Conservation (phyloP, 1,284 basidiomycete species). For the Prillingera fragicola region DNA sequence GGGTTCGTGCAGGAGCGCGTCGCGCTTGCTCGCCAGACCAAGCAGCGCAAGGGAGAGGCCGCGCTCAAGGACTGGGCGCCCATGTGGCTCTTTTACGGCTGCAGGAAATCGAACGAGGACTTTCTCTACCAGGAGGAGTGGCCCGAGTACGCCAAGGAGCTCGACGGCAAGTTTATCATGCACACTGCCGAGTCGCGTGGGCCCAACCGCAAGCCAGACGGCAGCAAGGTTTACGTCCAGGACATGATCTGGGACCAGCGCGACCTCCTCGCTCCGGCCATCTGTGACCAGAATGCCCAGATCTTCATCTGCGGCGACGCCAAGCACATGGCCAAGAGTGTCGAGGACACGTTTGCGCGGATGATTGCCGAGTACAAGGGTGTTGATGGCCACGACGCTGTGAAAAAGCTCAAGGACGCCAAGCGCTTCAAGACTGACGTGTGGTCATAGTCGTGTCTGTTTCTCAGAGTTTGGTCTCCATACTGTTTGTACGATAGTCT, state of each 20-base stretch:
- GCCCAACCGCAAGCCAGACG: constrained; percentile 69
- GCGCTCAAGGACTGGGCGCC: constrained; percentile 91
- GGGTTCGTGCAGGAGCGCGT: constrained; percentile 97
- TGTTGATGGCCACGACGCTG: constrained; percentile 78
- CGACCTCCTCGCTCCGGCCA: constrained; percentile 73
- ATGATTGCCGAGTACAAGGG: constrained; percentile 96
- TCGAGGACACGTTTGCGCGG: constrained; percentile 76
- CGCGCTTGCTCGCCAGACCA: constrained; percentile 83
- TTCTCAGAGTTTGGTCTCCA: no score
- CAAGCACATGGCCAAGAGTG: constrained; percentile 89
- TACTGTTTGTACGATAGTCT: no score
- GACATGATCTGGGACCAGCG: constrained; percentile 81
- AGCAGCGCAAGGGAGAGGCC: constrained; percentile 83
- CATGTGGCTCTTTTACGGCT: constrained; percentile 93
- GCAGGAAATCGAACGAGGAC: constrained; percentile 78
- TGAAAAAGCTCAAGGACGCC: constrained; percentile 88
- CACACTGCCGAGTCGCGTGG: constrained; percentile 85
- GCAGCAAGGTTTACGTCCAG: constrained; percentile 92
- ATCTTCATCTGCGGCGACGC: constrained; percentile 95
- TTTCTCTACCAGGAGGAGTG: constrained; percentile 94
- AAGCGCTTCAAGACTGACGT: constrained; percentile 43
- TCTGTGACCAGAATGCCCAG: constrained; percentile 87
- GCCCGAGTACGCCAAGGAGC: constrained; percentile 76
- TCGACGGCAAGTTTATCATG: constrained; percentile 85
- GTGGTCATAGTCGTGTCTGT: constrained; percentile 33